Evolutionary conservation across 306 rosid species (phyloP), one percentile per base, ranked within the genome.

Genomic region (Hippophae rhamnoides): DNA sequence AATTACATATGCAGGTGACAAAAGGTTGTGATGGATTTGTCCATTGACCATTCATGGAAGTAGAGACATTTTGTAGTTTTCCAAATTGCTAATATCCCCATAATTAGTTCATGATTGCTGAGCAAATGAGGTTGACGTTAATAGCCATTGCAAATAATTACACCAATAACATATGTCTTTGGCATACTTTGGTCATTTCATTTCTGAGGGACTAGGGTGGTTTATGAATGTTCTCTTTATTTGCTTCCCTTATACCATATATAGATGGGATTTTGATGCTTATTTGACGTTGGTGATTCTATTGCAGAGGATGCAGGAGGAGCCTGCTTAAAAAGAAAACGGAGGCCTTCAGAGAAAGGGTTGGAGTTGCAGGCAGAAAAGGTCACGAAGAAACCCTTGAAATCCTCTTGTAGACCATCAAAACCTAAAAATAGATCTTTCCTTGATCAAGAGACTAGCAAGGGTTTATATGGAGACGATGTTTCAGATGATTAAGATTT

Each of bases 361-460:
- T 67, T 89, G 75, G 97, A 83, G 68, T 75, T 85, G 80, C 97
- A 89, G 80, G 94, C 86, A 5, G 94, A 89, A 72, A 85, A 73
- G 72, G 86, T 69, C 47, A 81, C 2, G 38, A 31, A 72, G 70
- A 83, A 73, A 55, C 86, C 90, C 11, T 75, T 71, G 69, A 85
- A 85, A 72, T 57, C 73, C 66, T 55, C 79, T 47, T 70, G 77
- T 72, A 83, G 78, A 69, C 47, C 72, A 7, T 74, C 74, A 7
- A 82, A 73, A 75, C 69, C 69, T 56, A 80, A 68, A 67, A 72
- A 50, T 60, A 86, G 73, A 74, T 64, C 72, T 63, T 61, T 74
- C 55, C 60, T 66, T 72, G 79, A 79, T 65, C 81, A 78, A 61
- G 80, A 75, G 69, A 68, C 68, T 55, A 67, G 74, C 64, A 72